Base-by-base conservation (phyloP, 257 asterid species). In the Solanum gracilifrons region DNA sequence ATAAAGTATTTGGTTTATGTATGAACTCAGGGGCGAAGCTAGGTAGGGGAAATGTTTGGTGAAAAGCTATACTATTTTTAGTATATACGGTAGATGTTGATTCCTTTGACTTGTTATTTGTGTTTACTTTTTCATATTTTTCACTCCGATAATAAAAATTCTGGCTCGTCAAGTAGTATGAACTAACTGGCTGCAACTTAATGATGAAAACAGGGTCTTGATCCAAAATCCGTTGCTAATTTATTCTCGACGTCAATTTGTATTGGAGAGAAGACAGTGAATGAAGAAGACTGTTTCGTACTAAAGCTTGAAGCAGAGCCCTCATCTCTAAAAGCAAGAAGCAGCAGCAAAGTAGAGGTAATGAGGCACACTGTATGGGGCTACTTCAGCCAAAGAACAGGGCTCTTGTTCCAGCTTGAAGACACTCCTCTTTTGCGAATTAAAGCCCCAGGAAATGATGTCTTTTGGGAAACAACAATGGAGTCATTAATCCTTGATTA, bases 261-360 rank as follows among this genome's bases (percentile, higher is more conserved):
- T 91, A 88, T 68, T 16, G 93, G 94, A 2, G 93, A 91, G 84
- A 92, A 89, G 83, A 36, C 86, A 1, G 69, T 92, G 85, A 86
- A 89, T 48, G 86, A 87, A 3, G 90, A 89, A n/a, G 93, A 92
- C 16, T 92, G 94, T 69, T 92, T 92, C 86, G 88, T 88, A 77
- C 58, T 92, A 58, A 92, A 88, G 89, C 77, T 90, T 13, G 92
- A 92, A 39, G 88, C 90, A 58, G 91, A 90, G 33, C 87, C 87
- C 9, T 68, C 88, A 11, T 32, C 87, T 0, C 71, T 88, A 1
- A 86, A 15, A 64, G 89, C 87, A 36, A 83, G 92, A 86, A 88
- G 92, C 89, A 88, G 89, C 88, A 66, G 43, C 88, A 90, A 85
- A 3, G 89, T 89, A 2, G 92, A 92, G 27, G 88, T 91, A 79